These are phyloP conservation scores for Chrysosporium queenslandicum DNA, from an alignment of 2,329 filamentous ascomycete species.

Conservation along the genomic window DNA sequence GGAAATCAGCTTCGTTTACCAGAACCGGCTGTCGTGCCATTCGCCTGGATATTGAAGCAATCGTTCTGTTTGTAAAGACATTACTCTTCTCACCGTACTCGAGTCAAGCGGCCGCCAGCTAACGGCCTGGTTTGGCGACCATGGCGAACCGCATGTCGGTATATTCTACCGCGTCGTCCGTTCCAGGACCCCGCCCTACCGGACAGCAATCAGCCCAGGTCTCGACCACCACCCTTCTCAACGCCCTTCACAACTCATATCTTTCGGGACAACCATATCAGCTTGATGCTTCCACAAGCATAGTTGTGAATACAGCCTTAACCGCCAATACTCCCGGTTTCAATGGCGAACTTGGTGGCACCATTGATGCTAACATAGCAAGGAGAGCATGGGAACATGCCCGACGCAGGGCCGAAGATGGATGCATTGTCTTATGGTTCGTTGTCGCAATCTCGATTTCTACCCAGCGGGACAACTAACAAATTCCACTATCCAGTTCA, in stretches of 20 bases:
- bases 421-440: slow-evolving; percentile 80
- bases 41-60: not conserved
- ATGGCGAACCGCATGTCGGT: slow-evolving; percentile 55
- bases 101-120: not conserved
- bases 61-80: not conserved
- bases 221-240: slow-evolving; percentile 85
- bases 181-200: slow-evolving; percentile 44
- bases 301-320: slow-evolving; percentile 93
- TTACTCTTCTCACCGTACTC: not conserved
- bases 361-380: slow-evolving; percentile 68
- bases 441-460: slow-evolving; percentile 23
- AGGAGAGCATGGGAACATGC: slow-evolving; percentile 92
- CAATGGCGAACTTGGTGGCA: slow-evolving; percentile 61
- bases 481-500: slow-evolving; percentile 49
- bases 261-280: slow-evolving; percentile 69
- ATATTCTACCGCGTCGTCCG: slow-evolving; percentile 52
- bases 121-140: slow-evolving; percentile 12
- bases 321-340: slow-evolving; percentile 62
- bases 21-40: not conserved
- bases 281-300: slow-evolving; percentile 78
- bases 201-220: slow-evolving; percentile 67
- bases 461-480: slow-evolving; percentile 1
- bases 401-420: slow-evolving; percentile 84
- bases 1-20: not conserved
- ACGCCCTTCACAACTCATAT: slow-evolving; percentile 83